Evolutionary conservation across 2,329 filamentous ascomycete species (phyloP), one percentile per base, ranked within the genome.

Genomic region (Aspergillus candidus): DNA sequence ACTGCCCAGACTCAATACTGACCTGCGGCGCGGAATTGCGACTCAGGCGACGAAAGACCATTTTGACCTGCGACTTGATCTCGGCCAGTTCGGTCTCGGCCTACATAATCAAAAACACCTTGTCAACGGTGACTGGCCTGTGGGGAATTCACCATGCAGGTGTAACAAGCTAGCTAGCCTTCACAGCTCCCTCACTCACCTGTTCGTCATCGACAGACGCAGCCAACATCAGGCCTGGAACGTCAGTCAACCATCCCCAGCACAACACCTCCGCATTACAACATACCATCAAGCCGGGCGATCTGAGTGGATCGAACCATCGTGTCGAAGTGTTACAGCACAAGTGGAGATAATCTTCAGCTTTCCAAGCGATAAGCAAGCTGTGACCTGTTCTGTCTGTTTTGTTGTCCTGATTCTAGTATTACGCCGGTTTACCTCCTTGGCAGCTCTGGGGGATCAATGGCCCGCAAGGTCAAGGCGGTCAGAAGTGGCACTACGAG

Each of bases 281-380:
- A 29, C 69, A 51, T 66, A 93, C 89, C 91, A 72, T 97, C 93
- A 40, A 97, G 79, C 69, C 93, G 80, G 54, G 88, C 85, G 72
- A 98, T 95, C 72, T 95, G 88, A 41, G 91, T 98, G 60, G 90
- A 93, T 67, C 80, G 82, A 61, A 95, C 91, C 89, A 91, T 93
- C 34, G 50, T 65, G 51, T 8, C 14, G 6, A 8, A 31, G 27
- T 11, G 13, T 14, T 29, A 35, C 17, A 27, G 3, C 22, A 13
- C 43, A 6, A 36, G 14, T 32, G 6, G 41, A 35, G 18, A 40
- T 33, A 42, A 18, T 17, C 35, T 33, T 18, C 35, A 27, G 35
- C 22, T n/a, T n/a, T 44, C 30, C 13, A 33, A 32, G 42, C 34
- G 42, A 13, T 31, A 18, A 40, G 14, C 34, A 31, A 13, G 29